Conservation (phyloP, 2,329 filamentous ascomycete species). For the Aspergillus quadrilineatus region DNA sequence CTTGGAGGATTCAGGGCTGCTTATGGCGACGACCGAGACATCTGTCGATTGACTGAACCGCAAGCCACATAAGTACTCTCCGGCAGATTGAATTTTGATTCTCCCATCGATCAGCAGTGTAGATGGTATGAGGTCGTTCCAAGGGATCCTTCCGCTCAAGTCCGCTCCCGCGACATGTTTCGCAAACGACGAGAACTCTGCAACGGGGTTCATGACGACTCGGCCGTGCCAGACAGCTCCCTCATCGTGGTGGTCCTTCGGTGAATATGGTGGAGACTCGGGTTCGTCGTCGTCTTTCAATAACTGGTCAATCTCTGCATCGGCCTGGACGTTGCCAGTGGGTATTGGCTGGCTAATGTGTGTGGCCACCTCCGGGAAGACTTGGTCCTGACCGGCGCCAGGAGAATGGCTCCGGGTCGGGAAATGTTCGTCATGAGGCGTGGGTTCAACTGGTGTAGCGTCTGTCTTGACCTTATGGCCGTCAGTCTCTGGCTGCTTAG, state of each 20-base stretch:
- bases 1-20: slow-evolving; percentile 58
- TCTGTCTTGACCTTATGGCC: slow-evolving; percentile 20
- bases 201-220: slow-evolving; percentile 73
- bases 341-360: slow-evolving; percentile 42
- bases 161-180: slow-evolving; percentile 83
- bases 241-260: slow-evolving; percentile 69
- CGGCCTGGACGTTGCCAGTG: slow-evolving; percentile 57
- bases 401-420: slow-evolving; percentile 82
- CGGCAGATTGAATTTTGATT: slow-evolving; percentile 77
- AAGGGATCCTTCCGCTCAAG: slow-evolving; percentile 64
- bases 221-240: slow-evolving; percentile 77
- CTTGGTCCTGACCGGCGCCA: slow-evolving; percentile 46
- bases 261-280: slow-evolving; percentile 79
- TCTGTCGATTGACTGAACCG: slow-evolving; percentile 80
- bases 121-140: slow-evolving; percentile 72
- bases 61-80: slow-evolving; percentile 85
- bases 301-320: slow-evolving; percentile 86
- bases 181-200: slow-evolving; percentile 73
- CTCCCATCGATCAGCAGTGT: slow-evolving; percentile 63
- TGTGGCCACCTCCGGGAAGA: slow-evolving; percentile 43
- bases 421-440: slow-evolving; percentile 75
- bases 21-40: slow-evolving; percentile 74
- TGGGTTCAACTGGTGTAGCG: slow-evolving; percentile 49
- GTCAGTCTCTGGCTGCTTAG: slow-evolving; percentile 24
- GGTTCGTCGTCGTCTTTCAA: slow-evolving; percentile 80